phyloP scores from a whole-genome alignment of 2,329 filamentous ascomycete genomes.

The Phyllosticta citrichinensis region DNA sequence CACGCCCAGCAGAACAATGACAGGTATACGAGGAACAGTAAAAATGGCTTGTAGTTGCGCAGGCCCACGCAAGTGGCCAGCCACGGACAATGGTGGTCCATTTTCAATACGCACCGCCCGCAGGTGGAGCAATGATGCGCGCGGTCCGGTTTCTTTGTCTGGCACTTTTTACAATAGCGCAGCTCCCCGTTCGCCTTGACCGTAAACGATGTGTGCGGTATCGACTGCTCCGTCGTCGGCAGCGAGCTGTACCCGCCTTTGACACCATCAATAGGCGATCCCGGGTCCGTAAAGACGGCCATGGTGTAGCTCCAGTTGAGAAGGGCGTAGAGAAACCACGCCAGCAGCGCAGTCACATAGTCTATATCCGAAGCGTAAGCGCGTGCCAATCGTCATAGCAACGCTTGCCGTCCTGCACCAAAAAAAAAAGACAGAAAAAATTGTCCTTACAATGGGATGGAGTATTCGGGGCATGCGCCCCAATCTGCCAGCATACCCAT shows the following conservation, averaged over 20 bases:
- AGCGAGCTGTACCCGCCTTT: slow-evolving; percentile 58
- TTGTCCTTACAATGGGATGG: background rate
- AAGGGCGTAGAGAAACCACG: slow-evolving; percentile 62
- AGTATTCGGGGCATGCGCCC: slow-evolving; percentile 22
- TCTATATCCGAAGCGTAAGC: slow-evolving; percentile 17
- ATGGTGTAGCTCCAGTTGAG: slow-evolving; percentile 85
- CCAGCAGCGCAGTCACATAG: slow-evolving; percentile 47
- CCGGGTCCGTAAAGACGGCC: slow-evolving; percentile 87
- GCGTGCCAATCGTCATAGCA: background rate
- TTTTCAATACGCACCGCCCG: slow-evolving; percentile 89
- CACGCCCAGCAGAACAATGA: slow-evolving; percentile 74
- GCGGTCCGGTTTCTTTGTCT: slow-evolving; percentile 86
- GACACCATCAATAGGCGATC: slow-evolving; percentile 44
- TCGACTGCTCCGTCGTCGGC: slow-evolving; percentile 55
- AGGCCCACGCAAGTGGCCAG: slow-evolving; percentile 90
- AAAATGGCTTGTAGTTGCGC: slow-evolving; percentile 89
- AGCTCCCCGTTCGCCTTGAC: slow-evolving; percentile 83
- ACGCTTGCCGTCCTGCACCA: background rate
- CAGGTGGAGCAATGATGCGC: slow-evolving; percentile 96
- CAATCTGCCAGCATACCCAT: slow-evolving; percentile 75
- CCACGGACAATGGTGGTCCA: slow-evolving; percentile 99
- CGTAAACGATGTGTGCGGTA: slow-evolving; percentile 65
- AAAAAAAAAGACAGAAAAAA: slow-evolving; percentile 6
- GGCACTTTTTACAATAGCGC: slow-evolving; percentile 96
- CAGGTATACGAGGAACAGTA: slow-evolving; percentile 86